Evolutionary conservation across 805 yeast species (phyloP), one percentile per base, ranked within the genome.

Genomic region (Hanseniaspora lindneri): DNA sequence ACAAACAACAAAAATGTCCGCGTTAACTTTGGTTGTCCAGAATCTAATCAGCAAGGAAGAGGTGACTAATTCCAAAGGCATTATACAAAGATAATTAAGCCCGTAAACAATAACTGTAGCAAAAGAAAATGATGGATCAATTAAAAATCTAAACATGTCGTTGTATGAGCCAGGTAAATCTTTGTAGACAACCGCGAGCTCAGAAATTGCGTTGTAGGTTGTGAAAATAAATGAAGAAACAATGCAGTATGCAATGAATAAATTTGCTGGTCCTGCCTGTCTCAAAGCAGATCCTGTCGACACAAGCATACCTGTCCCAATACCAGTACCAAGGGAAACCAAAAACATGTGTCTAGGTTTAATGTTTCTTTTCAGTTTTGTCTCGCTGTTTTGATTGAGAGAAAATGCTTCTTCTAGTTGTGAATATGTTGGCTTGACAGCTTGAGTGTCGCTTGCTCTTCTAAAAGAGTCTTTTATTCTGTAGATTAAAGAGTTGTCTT

Each of bases 301-400:
- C 44, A 77, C 77, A 54, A 73, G 65, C 44, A 79, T 66, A 56
- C 84, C 85, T 5, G 92, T 80, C 58, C 95, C 95, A 52, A 84
- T 79, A 44, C 89, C 80, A 48, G 92, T 87, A 51, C 92, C 92
- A 47, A 85, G 69, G 40, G 92, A 85, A 62, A 84, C 80, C 76
- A 83, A 75, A 52, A 76, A 74, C 52, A 79, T 72, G 54, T 80
- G 87, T 35, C 74, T 60, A 11, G 64, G 54, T 33, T 60, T 59
- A 25, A 61, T 60, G 16, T 57, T 55, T 44, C 56, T 55, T 53
- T 62, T 63, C 47, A 72, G 64, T 47, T 65, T 28, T 14, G 34
- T 43, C 13, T 44, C 37, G 20, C 37, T 29, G 17, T 44, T 44
- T n/a, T n/a, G n/a, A n/a, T n/a, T n/a, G n/a, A n/a, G n/a, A n/a